These are phyloP conservation scores for Aureobasidium sp. DNA, from an alignment of 2,329 filamentous ascomycete species.

Conservation along the genomic window DNA sequence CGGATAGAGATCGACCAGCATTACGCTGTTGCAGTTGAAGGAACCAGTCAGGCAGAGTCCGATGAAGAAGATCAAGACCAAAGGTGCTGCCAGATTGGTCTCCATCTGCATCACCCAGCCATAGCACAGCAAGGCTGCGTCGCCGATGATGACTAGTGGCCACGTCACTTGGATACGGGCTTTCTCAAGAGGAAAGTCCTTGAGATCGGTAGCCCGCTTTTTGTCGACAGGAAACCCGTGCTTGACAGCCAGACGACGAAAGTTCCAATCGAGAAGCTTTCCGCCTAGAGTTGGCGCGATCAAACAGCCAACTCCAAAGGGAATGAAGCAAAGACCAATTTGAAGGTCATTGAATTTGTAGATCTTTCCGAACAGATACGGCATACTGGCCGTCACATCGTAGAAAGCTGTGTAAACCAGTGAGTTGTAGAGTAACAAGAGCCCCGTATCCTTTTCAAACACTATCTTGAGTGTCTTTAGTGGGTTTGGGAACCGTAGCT, in stretches of 20 bases:
- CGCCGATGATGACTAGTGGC: conserved; percentile 27
- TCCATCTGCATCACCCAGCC: conserved; percentile 33
- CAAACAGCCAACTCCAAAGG: conserved; percentile 31
- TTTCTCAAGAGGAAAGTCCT: conserved; percentile 42
- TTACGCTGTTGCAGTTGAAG: conserved; percentile 40
- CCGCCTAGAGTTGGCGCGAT: conserved; percentile 39
- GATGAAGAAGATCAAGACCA: conserved; percentile 45
- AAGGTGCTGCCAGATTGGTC: conserved; percentile 31
- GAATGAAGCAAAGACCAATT: conserved; percentile 32
- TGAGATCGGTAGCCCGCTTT: conserved; percentile 47
- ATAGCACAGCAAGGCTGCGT: conserved; percentile 28
- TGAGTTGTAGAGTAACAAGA: conserved; percentile 27
- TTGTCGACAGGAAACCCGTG: conserved; percentile 53
- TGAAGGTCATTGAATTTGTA: conserved; percentile 41
- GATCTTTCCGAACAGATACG: conserved; percentile 36
- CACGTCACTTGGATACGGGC: conserved; percentile 33
- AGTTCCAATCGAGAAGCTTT: conserved; percentile 61
- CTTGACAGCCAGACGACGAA: conserved; percentile 54
- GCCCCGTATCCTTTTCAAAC: conserved; percentile 30
- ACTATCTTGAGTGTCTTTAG: conserved; percentile 32
- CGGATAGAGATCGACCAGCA: conserved; percentile 35
- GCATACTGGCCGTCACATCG: conserved; percentile 36
- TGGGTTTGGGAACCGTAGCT: conserved; percentile 37
- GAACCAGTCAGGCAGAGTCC: conserved; percentile 49
- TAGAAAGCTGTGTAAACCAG: conserved; percentile 41